phyloP scores from a whole-genome alignment of 169 alveolate genomes.

The Cryptosporidium sp. region DNA sequence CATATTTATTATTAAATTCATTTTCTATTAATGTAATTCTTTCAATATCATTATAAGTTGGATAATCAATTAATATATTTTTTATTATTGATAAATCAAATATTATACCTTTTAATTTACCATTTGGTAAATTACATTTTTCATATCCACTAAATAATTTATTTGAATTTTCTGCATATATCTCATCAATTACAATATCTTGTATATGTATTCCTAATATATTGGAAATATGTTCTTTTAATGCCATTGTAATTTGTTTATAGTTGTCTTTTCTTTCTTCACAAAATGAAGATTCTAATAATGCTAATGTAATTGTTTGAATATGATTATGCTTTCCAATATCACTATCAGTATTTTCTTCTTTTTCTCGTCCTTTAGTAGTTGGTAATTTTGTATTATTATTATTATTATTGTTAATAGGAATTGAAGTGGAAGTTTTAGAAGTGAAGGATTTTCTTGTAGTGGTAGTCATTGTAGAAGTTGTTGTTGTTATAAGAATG shows the following conservation, averaged over 20 bases:
- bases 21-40: slow-evolving; percentile 12
- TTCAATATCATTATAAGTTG: slow-evolving; percentile 16
- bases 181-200: slow-evolving; percentile 44
- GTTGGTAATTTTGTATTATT: not conserved
- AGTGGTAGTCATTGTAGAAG: not conserved
- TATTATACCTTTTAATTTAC: slow-evolving; percentile 58
- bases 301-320: slow-evolving; percentile 13
- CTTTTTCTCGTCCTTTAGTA: not conserved
- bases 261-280: slow-evolving; percentile 19
- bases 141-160: slow-evolving; percentile 10
- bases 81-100: slow-evolving; percentile 34
- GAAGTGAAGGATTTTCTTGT: not conserved
- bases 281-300: slow-evolving; percentile 51
- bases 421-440: not conserved
- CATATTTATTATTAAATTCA: slow-evolving; percentile 23
- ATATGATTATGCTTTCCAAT: not conserved
- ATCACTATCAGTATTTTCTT: not conserved
- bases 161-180: slow-evolving; percentile 40
- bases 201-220: slow-evolving; percentile 23
- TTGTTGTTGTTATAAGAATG: not conserved
- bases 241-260: slow-evolving; percentile 9
- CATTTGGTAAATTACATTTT: slow-evolving; percentile 53
- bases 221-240: slow-evolving; percentile 36
- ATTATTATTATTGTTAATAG: not conserved
- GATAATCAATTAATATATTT: slow-evolving; percentile 25